These are phyloP conservation scores for Lactifluus echinatus DNA, from an alignment of 768 basidiomycete genomes.

Conservation along the genomic window DNA sequence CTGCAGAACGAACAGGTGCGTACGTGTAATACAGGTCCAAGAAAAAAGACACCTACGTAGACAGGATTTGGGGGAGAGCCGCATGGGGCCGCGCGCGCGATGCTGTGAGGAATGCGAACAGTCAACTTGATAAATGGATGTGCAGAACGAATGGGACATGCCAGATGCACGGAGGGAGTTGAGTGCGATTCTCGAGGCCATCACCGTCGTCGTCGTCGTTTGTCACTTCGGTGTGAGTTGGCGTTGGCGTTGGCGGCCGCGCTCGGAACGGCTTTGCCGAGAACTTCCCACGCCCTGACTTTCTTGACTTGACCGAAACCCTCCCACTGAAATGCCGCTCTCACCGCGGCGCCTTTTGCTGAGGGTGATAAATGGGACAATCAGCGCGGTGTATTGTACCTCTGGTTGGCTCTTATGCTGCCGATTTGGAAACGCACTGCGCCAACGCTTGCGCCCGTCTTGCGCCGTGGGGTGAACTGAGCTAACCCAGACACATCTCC, in stretches of 20 bases:
- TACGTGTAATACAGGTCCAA: conserved; percentile 11
- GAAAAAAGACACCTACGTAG: conserved; percentile 34
- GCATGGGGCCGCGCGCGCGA: conserved; percentile 29
- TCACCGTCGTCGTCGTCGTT: conserved; percentile 11
- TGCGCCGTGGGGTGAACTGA: too few relatives aligned
- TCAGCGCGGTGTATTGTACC: too few relatives aligned
- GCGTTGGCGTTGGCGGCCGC: neutral
- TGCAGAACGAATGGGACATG: neutral
- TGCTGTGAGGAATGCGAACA: conserved; percentile 11
- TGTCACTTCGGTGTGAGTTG: neutral
- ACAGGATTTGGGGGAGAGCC: conserved; percentile 36
- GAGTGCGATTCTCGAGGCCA: conserved; percentile 26
- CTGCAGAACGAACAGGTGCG: neutral
- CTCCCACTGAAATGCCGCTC: too few relatives aligned
- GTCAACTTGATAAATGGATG: neutral
- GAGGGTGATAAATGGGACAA: too few relatives aligned
- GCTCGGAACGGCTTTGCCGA: neutral
- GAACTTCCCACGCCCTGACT: neutral
- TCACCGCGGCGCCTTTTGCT: too few relatives aligned
- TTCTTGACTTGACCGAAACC: too few relatives aligned
- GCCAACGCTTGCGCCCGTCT: too few relatives aligned
- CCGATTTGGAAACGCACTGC: too few relatives aligned
- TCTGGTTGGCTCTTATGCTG: too few relatives aligned
- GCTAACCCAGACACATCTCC: too few relatives aligned
- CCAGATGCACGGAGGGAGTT: conserved; percentile 23